A percentile compares a stretch with the other conserved stretches of the same genome.
phyloP scores from a whole-genome alignment of 441 rosid genomes.

The Hypseocharis bilobata region DNA sequence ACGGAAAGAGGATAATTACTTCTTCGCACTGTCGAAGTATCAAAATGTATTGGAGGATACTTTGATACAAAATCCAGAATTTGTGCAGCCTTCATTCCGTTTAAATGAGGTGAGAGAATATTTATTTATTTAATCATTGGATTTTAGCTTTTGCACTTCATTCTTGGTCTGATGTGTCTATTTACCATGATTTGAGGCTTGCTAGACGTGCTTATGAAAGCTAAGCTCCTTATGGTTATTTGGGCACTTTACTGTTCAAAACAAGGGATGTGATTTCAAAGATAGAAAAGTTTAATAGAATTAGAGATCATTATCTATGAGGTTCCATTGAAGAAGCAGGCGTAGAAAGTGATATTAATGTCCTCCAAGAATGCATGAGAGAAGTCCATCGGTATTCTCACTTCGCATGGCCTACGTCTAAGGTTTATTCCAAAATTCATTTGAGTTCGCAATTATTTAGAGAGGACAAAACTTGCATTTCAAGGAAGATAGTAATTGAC shows the following conservation, averaged over 20 bases:
- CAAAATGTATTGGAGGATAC: conserved; percentile 65
- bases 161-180: neutral
- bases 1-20: conserved; percentile 82
- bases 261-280: neutral
- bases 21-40: conserved; percentile 84
- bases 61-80: conserved; percentile 52
- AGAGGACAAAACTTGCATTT: neutral
- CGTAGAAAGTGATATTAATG: neutral
- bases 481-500: neutral
- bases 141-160: conserved; percentile 2
- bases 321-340: neutral
- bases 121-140: neutral
- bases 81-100: conserved; percentile 86
- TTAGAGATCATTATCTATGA: neutral
- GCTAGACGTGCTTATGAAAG: neutral
- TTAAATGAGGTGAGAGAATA: conserved; percentile 59
- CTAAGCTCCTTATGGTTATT: neutral
- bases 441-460: neutral
- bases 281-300: neutral
- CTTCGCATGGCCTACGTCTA: neutral
- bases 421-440: neutral
- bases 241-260: neutral
- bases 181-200: neutral
- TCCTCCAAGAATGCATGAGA: neutral
- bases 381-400: neutral